phyloP scores from a whole-genome alignment of 495 filamentous ascomycete genomes.

The Podospora pseudoanserina region DNA sequence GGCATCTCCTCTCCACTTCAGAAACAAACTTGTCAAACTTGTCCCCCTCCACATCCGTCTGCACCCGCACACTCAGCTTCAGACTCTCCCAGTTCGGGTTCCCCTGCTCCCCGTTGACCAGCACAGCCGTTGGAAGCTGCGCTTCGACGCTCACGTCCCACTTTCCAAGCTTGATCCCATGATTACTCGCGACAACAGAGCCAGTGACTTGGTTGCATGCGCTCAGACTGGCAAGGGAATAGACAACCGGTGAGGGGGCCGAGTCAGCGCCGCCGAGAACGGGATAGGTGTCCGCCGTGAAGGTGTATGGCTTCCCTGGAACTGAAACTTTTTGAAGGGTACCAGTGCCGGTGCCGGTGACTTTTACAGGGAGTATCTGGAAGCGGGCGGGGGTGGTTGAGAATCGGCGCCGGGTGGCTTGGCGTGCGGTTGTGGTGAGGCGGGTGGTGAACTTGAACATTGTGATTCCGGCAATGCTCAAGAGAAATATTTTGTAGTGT shows the following conservation, averaged over 20 bases:
- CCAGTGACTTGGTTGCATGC: slow-evolving; percentile 32
- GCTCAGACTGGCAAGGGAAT: slow-evolving; percentile 27
- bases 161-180: slow-evolving; percentile 22
- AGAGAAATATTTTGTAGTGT: no score
- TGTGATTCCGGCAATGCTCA: no score
- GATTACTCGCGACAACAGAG: slow-evolving; percentile 22
- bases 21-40: slow-evolving; percentile 19
- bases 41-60: slow-evolving; percentile 22
- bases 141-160: slow-evolving; percentile 25
- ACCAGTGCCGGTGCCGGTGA: slow-evolving; percentile 20
- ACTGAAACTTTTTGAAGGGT: slow-evolving; percentile 22
- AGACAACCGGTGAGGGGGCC: slow-evolving; percentile 26
- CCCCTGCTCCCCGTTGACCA: slow-evolving; percentile 25
- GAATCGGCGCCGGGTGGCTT: not conserved
- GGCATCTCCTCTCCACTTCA: slow-evolving; percentile 28
- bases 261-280: slow-evolving; percentile 26
- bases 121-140: slow-evolving; percentile 20
- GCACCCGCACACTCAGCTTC: slow-evolving; percentile 15
- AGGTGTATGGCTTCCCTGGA: slow-evolving; percentile 23
- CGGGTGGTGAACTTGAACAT: no score
- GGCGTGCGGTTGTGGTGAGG: no score
- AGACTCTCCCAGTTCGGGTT: slow-evolving; percentile 29
- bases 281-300: slow-evolving; percentile 27
- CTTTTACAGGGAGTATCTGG: slow-evolving; percentile 13
- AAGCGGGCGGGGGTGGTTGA: not conserved